Base-by-base conservation (phyloP, 2,329 filamentous ascomycete species). In the Verruconis gallopava region DNA sequence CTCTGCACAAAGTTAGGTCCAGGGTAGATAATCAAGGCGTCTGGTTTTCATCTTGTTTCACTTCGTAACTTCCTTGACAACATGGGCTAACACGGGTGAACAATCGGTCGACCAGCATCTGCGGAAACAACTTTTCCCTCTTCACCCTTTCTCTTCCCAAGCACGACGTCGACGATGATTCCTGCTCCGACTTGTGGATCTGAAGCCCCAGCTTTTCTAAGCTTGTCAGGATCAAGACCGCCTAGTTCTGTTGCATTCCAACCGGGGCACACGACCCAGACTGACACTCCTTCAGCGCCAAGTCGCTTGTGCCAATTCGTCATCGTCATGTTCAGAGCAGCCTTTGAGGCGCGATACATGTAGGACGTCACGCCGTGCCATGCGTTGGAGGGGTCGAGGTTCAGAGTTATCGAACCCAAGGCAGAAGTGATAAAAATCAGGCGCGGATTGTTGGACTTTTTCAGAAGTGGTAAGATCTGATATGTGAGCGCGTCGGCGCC, bases 381-480 rank as follows among this genome's bases (percentile, higher is more conserved):
- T 4, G 12, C 3, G n/a, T 35, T 34, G 6, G 18, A 20, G 2
- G 28, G 21, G n/a, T 36, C 40, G 5, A 21, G 12, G n/a, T 13
- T 9, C 19, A 18, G 21, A 5, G 19, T 36, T 13, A 58, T 40
- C 3, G 48, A 52, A 1, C 53, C 55, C 2, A 53, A 44, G 21
- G 47, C 46, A 9, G 52, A 55, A 11, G 51, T 51, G 4, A 53
- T 49, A 33, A 55, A 56, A 15, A 57, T 46, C 14, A 57, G 48
- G 0, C 48, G 49, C 4, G 52, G 50, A 4, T 47, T 44, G 2
- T 18, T n/a, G 0, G 54, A 45, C 38, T 55, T 54, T 14, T 48
- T 45, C 2, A 60, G 50, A 4, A 53, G 40, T 3, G 51, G 53
- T 3, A 48, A 40, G 33, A 56, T 51, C 2, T 48, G 49, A 5